Conservation (phyloP, 192 early-diverging fungal species). For the Gonapodya prolifera region DNA sequence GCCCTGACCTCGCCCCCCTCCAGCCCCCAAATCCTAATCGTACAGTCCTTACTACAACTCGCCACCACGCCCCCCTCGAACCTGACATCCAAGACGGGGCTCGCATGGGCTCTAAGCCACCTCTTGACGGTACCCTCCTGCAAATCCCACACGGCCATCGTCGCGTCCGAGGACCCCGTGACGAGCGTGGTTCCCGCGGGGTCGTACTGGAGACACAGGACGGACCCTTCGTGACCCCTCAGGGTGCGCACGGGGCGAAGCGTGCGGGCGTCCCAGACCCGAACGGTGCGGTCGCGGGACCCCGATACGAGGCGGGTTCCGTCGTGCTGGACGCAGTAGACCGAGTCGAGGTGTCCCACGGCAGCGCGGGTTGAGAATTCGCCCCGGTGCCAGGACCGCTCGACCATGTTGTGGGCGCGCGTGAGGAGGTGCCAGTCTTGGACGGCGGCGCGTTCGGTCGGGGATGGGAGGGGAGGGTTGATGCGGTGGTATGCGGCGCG, state of each 20-base stretch:
- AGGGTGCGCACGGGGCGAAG: slow-evolving; percentile 13
- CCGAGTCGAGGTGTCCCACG: slow-evolving; percentile 64
- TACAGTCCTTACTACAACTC: slow-evolving; percentile 84
- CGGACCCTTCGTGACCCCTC: slow-evolving; percentile 57
- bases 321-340: slow-evolving; percentile 75
- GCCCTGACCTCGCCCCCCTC: slow-evolving; percentile 4
- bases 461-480: background rate
- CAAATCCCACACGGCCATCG: slow-evolving; percentile 59
- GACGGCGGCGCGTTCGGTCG: background rate
- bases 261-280: slow-evolving; percentile 61
- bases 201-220: slow-evolving; percentile 75
- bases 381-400: background rate
- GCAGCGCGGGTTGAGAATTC: slow-evolving; percentile 19
- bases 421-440: background rate
- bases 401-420: background rate
- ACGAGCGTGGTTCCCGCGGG: slow-evolving; percentile 10
- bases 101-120: slow-evolving; percentile 57
- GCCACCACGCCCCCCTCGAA: slow-evolving; percentile 63
- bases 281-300: slow-evolving; percentile 47
- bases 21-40: slow-evolving; percentile 75
- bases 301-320: slow-evolving; percentile 52
- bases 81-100: slow-evolving; percentile 74
- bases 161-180: slow-evolving; percentile 57
- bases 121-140: slow-evolving; percentile 28
- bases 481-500: background rate